Evolutionary conservation across 805 yeast species (phyloP), one percentile per base, ranked within the genome.

Genomic region (Sugiyamaella chiloensis): DNA sequence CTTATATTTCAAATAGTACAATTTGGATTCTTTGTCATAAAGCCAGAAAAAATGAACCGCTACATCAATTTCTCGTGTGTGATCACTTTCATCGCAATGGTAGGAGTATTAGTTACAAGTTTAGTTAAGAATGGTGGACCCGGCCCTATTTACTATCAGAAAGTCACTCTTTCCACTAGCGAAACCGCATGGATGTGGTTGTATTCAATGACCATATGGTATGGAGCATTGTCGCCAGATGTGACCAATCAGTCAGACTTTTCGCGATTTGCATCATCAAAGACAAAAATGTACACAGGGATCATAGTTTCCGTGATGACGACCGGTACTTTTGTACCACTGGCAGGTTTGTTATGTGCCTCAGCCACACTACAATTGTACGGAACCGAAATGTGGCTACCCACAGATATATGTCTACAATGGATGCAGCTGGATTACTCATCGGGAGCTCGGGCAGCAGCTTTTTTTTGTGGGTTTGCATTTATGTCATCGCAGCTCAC

Each of bases 381-480:
- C 50, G 76, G 73, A 23, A 63, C 62, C 29, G 61, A 63, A 40
- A 56, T 70, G 40, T 76, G 81, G 81, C 67, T 67, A 51, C 81
- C 81, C 2, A 68, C 69, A 45, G 66, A 66, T 41, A 62, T 50
- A 20, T 39, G 43, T 12, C 35, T 48, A 1, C 58, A 62, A 52
- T 75, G 78, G 79, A 40, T 75, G 47, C 44, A 61, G 3, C 64
- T 67, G 16, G 57, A 63, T 46, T 70, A 73, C 52, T 54, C 65
- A 14, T 52, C 70, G 19, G 63, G 60, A 42, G 62, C 72, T 4
- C 37, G 37, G 11, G 37, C 37, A 16, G 37, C 21, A 4, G 37
- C 37, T 16, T 34, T 34, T 58, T 76, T 73, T 52, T 60, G 65
- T 8, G 62, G 71, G 0, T 51, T 65, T 16, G 17, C 31, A 17